phyloP scores from a whole-genome alignment of 2,329 filamentous ascomycete genomes.

The Cryoendolithus antarcticus region DNA sequence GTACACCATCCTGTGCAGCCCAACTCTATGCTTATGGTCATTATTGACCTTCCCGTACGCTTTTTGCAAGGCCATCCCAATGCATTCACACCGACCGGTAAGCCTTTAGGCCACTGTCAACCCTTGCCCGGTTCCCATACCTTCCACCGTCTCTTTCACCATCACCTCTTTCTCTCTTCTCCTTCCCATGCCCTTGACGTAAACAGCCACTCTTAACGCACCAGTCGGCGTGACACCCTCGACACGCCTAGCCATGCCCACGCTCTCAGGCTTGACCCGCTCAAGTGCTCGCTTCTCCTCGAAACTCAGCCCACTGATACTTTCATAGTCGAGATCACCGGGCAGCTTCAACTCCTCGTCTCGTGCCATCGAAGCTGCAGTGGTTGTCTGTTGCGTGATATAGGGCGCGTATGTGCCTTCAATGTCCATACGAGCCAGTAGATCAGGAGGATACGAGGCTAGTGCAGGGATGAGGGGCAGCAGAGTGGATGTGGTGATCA shows the following conservation, averaged over 20 bases:
- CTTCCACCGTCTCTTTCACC: constrained; percentile 17
- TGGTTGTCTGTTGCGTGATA: constrained; percentile 56
- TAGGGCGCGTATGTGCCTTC: constrained; percentile 83
- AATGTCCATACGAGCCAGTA: constrained; percentile 61
- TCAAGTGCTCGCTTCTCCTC: constrained; percentile 65
- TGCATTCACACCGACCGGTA: neutral
- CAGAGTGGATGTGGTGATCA: constrained; percentile 47
- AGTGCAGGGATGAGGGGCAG: constrained; percentile 45
- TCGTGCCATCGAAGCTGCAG: constrained; percentile 54
- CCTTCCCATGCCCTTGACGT: constrained; percentile 39
- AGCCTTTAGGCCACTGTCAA: constrained; percentile 11
- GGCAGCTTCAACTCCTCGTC: constrained; percentile 70
- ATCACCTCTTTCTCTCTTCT: constrained; percentile 20
- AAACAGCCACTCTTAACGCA: constrained; percentile 45
- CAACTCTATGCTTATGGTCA: too few species aligned
- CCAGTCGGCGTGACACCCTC: constrained; percentile 57
- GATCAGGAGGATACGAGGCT: constrained; percentile 40
- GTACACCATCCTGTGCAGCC: too few species aligned
- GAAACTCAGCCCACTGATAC: constrained; percentile 60
- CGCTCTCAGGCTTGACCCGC: too few species aligned
- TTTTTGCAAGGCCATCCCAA: too few species aligned
- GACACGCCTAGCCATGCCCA: constrained; percentile 77
- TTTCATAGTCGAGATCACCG: constrained; percentile 60
- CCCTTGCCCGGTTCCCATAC: constrained; percentile 12
- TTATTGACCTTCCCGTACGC: too few species aligned